These are phyloP conservation scores for Backusella tuberculispora DNA, from an alignment of 192 early-diverging fungal genomes.

Conservation along the genomic window DNA sequence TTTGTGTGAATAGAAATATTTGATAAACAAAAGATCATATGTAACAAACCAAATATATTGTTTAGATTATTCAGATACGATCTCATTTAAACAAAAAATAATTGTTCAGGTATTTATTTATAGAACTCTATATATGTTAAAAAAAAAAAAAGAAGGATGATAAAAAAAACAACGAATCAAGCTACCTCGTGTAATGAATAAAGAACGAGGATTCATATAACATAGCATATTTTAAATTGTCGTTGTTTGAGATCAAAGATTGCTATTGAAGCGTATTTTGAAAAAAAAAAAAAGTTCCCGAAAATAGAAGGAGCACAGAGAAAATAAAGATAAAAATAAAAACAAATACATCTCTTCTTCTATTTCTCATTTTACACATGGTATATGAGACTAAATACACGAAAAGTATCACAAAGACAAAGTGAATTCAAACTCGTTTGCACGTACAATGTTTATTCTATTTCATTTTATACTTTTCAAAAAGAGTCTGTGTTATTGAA, in stretches of 20 bases:
- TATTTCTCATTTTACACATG: not conserved
- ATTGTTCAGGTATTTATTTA: not conserved
- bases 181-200: too few species aligned
- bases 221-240: too few species aligned
- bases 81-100: too few species aligned
- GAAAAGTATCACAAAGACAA: conserved; percentile 4
- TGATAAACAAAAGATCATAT: too few species aligned
- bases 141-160: too few species aligned
- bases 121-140: not conserved
- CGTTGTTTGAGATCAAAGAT: not conserved
- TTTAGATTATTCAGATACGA: too few species aligned
- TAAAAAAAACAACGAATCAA: too few species aligned
- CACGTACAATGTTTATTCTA: not conserved
- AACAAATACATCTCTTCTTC: not conserved
- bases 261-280: conserved; percentile 4
- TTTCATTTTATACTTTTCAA: not conserved
- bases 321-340: not conserved
- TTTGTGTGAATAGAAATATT: too few species aligned
- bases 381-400: not conserved
- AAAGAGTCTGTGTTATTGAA: not conserved
- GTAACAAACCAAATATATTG: too few species aligned
- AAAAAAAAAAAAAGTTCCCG: conserved; percentile 1
- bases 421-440: not conserved
- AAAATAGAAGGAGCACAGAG: not conserved
- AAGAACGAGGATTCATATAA: too few species aligned